Percentiles rank a stretch among this genome's conserved stretches.
phyloP scores from a whole-genome alignment of 148 eudicot species.

The Rhododendron simsii region DNA sequence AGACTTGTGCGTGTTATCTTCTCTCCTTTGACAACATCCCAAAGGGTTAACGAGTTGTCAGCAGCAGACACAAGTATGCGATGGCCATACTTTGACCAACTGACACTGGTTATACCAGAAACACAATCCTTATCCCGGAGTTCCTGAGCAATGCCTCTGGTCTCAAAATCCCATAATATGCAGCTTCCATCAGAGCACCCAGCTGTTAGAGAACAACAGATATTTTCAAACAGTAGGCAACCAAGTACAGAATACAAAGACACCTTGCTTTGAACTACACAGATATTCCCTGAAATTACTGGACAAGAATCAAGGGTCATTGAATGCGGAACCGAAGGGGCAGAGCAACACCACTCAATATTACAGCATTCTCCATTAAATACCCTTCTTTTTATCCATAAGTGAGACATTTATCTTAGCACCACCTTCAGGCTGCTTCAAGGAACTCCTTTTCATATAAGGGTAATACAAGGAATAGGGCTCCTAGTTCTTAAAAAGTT shows the following conservation, averaged over 20 bases:
- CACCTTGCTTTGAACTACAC: neutral
- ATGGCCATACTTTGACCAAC: conserved; percentile 92
- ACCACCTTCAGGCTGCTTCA: neutral
- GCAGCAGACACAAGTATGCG: conserved; percentile 82
- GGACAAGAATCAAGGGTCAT: neutral
- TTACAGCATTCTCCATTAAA: neutral
- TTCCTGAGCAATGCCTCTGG: conserved; percentile 78
- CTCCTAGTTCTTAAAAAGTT: neutral
- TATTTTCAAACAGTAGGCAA: neutral
- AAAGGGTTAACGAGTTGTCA: conserved; percentile 78
- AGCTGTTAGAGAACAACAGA: conserved; percentile 40
- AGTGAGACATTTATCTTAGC: neutral
- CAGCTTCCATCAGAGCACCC: conserved; percentile 96
- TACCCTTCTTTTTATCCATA: neutral
- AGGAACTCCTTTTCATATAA: neutral
- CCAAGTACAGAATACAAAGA: neutral
- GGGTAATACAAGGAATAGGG: neutral
- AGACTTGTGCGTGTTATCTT: conserved; percentile 54
- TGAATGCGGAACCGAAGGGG: neutral
- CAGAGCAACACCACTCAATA: neutral
- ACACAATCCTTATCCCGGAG: conserved; percentile 66
- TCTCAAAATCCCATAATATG: conserved; percentile 89
- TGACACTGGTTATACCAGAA: conserved; percentile 81
- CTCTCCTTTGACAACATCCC: conserved; percentile 89
- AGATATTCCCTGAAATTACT: neutral